Conservation (phyloP, 148 eudicot species). For the Camellia granthamiana region DNA sequence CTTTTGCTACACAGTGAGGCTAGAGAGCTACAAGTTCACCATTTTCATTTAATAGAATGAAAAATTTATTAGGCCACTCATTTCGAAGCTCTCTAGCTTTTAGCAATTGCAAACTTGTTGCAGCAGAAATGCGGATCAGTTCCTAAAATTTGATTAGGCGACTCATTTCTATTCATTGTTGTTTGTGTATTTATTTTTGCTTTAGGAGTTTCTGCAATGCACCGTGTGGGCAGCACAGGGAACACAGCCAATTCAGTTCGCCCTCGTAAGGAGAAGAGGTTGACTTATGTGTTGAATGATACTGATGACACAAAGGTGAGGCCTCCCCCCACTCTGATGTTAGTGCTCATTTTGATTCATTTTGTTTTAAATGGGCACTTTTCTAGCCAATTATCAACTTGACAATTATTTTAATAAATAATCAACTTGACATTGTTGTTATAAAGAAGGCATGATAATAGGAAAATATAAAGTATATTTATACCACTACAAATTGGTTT, state of each 20-base stretch:
- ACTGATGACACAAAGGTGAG: conserved; percentile 84
- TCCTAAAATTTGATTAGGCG: not conserved
- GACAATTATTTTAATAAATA: not conserved
- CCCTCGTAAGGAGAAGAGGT: conserved; percentile 87
- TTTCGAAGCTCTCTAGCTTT: not conserved
- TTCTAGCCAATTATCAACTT: not conserved
- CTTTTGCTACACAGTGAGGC: no score
- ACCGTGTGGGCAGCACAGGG: conserved; percentile 93
- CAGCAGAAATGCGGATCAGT: not conserved
- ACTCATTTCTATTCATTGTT: not conserved
- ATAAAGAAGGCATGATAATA: not conserved
- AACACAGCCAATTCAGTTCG: conserved; percentile 77
- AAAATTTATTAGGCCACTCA: no score
- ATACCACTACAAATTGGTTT: not conserved
- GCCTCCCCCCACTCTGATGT: not conserved
- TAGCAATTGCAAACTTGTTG: not conserved
- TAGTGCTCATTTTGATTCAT: not conserved
- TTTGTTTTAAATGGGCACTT: not conserved
- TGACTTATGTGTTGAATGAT: conserved; percentile 78
- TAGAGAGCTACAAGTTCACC: no score
- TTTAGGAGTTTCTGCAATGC: conserved; percentile 62
- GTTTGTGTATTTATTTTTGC: not conserved
- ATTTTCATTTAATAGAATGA: no score
- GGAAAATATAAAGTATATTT: not conserved
- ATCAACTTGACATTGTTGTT: not conserved